Evolutionary conservation across 2,329 filamentous ascomycete genomes (phyloP), one percentile per base, ranked within the genome.

Genomic region (Orbilia javanica): DNA sequence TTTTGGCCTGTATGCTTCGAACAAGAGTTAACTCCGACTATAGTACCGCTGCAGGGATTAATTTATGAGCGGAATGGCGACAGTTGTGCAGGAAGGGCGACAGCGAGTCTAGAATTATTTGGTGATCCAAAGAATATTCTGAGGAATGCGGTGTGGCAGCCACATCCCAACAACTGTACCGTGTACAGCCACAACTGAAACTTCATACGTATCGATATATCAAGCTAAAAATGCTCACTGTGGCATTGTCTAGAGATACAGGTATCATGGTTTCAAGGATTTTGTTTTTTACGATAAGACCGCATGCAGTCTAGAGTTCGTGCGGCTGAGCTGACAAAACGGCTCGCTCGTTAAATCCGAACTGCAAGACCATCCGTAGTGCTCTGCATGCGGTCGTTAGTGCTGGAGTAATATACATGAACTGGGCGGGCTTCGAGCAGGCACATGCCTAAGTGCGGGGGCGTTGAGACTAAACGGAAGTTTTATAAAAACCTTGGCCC

Each of bases 251-350:
- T n/a, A n/a, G n/a, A n/a, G n/a, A n/a, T n/a, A n/a, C n/a, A n/a
- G 25, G 13, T n/a, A 8, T 7, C 52, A 20, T 22, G 3, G 18
- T 11, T 1, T 57, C 52, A 18, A 18, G 22, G 2, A 13, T n/a
- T 31, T 22, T n/a, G 6, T 31, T 36, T 57, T 57, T 57, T 36
- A 5, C 7, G n/a, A 18, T 57, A 36, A 20, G n/a, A 20, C 52
- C 52, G 52, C 52, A 57, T 57, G 13, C n/a, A 20, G 52, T 18
- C 15, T 34, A 57, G 18, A 13, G 29, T 22, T 57, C 34, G 34
- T 60, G 55, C 55, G 34, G 55, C 55, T 60, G 55, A 60, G 55
- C 25, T 60, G 31, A 60, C 34, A 13, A 34, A 42, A 57, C 29
- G 31, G n/a, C 22, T 57, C 13, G 15, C 27, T 44, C n/a, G 15